These are phyloP conservation scores for Fusarium marasasianum DNA, from an alignment of 2,329 filamentous ascomycete genomes.

Conservation along the genomic window DNA sequence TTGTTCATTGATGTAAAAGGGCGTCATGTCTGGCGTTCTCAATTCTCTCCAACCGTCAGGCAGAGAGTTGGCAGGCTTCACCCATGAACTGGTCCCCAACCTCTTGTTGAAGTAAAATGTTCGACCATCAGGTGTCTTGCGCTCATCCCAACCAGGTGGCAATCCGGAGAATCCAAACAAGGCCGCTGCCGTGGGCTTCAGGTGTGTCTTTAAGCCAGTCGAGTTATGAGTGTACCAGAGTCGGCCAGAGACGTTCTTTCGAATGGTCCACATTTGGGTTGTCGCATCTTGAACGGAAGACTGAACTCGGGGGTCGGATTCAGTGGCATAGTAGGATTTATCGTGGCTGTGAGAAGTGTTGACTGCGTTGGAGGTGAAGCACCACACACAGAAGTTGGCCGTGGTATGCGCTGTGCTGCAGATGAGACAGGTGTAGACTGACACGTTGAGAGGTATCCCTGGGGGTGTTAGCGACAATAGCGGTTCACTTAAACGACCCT, in stretches of 20 bases:
- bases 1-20: slow-evolving; percentile 42
- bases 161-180: slow-evolving; percentile 16
- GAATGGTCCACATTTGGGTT: slow-evolving; percentile 36
- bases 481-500: fast-evolving
- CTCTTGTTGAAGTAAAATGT: slow-evolving; percentile 38
- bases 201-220: slow-evolving; percentile 39
- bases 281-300: slow-evolving; percentile 24
- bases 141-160: slow-evolving; percentile 40
- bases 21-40: slow-evolving; percentile 39
- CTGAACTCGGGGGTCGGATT: slow-evolving; percentile 39
- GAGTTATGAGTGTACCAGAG: slow-evolving; percentile 42
- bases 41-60: slow-evolving; percentile 41
- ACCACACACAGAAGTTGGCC: slow-evolving; percentile 42
- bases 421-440: slow-evolving; percentile 41
- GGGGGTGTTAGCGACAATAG: neutral
- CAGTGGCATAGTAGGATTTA: slow-evolving; percentile 39
- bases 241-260: slow-evolving; percentile 41
- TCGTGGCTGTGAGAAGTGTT: slow-evolving; percentile 39
- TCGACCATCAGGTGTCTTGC: slow-evolving; percentile 37
- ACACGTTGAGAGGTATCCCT: slow-evolving; percentile 40
- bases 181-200: slow-evolving; percentile 32
- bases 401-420: slow-evolving; percentile 38
- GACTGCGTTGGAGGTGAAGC: slow-evolving; percentile 39
- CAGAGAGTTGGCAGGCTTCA: slow-evolving; percentile 33
- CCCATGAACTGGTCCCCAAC: slow-evolving; percentile 37